These are phyloP conservation scores for Atkinsonella texensis DNA, from an alignment of 2,329 filamentous ascomycete genomes.

Conservation along the genomic window DNA sequence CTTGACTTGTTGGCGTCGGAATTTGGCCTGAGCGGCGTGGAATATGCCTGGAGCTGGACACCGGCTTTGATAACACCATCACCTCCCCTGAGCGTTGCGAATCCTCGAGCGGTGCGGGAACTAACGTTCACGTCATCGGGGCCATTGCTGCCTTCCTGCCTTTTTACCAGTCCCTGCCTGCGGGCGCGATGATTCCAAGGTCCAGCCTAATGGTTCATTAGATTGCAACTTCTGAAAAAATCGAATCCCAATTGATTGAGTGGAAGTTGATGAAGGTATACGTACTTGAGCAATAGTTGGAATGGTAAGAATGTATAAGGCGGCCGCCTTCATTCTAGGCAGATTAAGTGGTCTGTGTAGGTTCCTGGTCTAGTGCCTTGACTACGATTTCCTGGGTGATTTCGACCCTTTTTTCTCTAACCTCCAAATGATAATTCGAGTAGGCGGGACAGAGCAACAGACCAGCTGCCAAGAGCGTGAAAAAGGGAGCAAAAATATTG, in stretches of 20 bases:
- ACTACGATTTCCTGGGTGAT: not conserved
- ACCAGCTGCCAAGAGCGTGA: constrained; percentile 3
- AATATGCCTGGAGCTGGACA: not conserved
- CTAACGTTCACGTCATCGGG: not conserved
- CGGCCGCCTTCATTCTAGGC: constrained; percentile 11
- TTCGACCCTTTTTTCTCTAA: too few species aligned
- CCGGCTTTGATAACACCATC: not conserved
- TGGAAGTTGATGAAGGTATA: not conserved
- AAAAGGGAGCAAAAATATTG: not conserved
- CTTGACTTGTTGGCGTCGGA: not conserved
- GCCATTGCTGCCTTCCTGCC: not conserved
- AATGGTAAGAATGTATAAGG: constrained; percentile 10
- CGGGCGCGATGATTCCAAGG: not conserved
- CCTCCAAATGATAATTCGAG: not conserved
- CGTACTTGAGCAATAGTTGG: constrained; percentile 11
- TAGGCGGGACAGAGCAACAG: not conserved
- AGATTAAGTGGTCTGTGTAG: not conserved
- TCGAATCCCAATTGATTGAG: not conserved
- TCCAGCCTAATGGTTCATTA: not conserved
- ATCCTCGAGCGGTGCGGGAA: not conserved
- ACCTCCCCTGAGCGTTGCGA: not conserved
- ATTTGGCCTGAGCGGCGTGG: not conserved
- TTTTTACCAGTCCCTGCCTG: not conserved
- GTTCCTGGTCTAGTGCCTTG: not conserved
- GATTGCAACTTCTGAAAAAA: not conserved